A percentile compares a stretch with the other conserved stretches of the same genome.
These are phyloP conservation scores for Calonectria honghensis DNA, from an alignment of 2,329 filamentous ascomycete genomes.

Conservation along the genomic window DNA sequence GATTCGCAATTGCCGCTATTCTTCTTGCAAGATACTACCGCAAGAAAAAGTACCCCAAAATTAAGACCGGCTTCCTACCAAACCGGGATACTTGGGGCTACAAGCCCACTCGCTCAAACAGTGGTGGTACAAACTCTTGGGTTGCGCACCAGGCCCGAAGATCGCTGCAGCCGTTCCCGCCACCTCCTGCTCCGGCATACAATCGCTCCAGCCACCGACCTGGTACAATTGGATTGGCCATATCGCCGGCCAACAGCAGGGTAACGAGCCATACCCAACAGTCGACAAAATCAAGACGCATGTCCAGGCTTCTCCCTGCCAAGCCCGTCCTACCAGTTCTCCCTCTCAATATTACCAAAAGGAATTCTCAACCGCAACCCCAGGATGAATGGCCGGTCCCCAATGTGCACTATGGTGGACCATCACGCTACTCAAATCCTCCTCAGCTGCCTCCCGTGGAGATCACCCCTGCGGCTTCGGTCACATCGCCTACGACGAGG, in stretches of 20 bases:
- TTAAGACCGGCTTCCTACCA: constrained; percentile 63
- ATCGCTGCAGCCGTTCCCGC: constrained; percentile 45
- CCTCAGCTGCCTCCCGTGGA: constrained; percentile 42
- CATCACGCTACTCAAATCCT: constrained; percentile 29
- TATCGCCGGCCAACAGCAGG: constrained; percentile 59
- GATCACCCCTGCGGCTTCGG: constrained; percentile 36
- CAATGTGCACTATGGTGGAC: constrained; percentile 38
- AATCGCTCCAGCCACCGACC: constrained; percentile 58
- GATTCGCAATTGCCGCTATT: constrained; percentile 69
- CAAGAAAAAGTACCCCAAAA: constrained; percentile 61
- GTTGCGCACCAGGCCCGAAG: constrained; percentile 50
- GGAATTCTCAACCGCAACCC: constrained; percentile 43
- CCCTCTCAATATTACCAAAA: constrained; percentile 44
- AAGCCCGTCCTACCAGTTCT: constrained; percentile 64
- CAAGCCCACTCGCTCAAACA: constrained; percentile 54
- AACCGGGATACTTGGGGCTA: constrained; percentile 62
- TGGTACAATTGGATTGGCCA: constrained; percentile 66
- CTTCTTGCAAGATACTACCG: constrained; percentile 65
- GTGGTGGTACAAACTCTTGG: constrained; percentile 54
- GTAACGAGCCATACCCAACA: constrained; percentile 48
- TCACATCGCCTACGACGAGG: constrained; percentile 43
- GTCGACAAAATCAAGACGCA: constrained; percentile 55
- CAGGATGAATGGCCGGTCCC: constrained; percentile 41
- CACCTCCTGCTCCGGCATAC: constrained; percentile 52
- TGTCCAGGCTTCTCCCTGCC: constrained; percentile 67